Evolutionary conservation across 2,329 filamentous ascomycete genomes (phyloP), one percentile per base, ranked within the genome.

Genomic region (Cadophora sp.): DNA sequence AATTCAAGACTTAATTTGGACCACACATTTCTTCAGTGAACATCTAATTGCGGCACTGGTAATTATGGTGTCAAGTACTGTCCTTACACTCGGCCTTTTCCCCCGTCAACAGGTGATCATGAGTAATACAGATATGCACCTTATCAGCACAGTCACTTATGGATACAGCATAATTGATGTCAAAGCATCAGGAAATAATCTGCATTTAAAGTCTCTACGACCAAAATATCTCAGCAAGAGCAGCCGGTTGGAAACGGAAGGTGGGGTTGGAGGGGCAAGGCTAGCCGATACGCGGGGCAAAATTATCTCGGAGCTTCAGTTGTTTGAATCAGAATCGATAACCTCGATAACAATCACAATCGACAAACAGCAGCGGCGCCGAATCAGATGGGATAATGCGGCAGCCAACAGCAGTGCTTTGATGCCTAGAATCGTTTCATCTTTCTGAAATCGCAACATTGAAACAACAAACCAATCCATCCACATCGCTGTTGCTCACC

Each of bases 1-100:
- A 65, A 68, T 59, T 64, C 50, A 29, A 67, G 43, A 66, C 27
- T 51, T 37, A n/a, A 53, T 55, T 55, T 51, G 22, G 61, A 37
- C 48, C 22, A 62, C 6, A 22, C 26, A 24, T 29, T n/a, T 50
- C 16, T 8, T 27, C 4, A 12, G 24, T 31, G 59, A 46, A 62
- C 58, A 27, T 43, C 2, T 5, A 26, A 14, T 40, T n/a, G n/a
- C 34, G 5, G 4, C 14, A 60, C 22, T 56, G 24, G 6, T 19
- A 3, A 19, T 19, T 8, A 29, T 19, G 24, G 31, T 34, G 31
- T 34, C 31, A 34, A 37, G 34, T 12, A 37, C 7, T 12, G 34
- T 8, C n/a, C n/a, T n/a, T n/a, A n/a, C n/a, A n/a, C n/a, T n/a
- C n/a, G n/a, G n/a, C n/a, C n/a, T n/a, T n/a, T n/a, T n/a, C n/a